Conservation (phyloP, 1,284 basidiomycete species). For the Leccinum angustisporum region DNA sequence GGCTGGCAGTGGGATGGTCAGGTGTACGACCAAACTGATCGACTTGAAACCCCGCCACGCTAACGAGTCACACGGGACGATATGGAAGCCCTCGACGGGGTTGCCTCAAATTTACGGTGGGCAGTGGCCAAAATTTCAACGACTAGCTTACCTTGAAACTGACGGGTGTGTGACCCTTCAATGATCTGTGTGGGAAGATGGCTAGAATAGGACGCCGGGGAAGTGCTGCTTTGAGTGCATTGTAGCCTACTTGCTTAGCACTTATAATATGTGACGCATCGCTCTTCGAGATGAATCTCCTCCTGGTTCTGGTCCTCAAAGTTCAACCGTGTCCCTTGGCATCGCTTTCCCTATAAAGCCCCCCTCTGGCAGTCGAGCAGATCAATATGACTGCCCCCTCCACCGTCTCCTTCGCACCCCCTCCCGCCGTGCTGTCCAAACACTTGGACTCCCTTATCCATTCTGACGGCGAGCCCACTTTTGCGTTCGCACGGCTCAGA, state of each 20-base stretch:
- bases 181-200: not conserved
- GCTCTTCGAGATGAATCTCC: not conserved
- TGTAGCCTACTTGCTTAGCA: not conserved
- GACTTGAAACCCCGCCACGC: not conserved
- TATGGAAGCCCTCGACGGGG: not conserved
- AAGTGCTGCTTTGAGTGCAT: not conserved
- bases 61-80: not conserved
- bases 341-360: slow-evolving; percentile 6
- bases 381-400: slow-evolving; percentile 8
- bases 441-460: slow-evolving; percentile 6
- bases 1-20: not conserved
- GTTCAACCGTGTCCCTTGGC: not conserved
- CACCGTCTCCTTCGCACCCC: slow-evolving; percentile 26
- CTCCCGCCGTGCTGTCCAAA: slow-evolving; percentile 14
- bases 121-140: too few species aligned
- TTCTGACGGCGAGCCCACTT: slow-evolving; percentile 23
- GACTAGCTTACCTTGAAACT: not conserved
- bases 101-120: not conserved
- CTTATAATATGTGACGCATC: not conserved
- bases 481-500: slow-evolving; percentile 50
- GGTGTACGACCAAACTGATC: not conserved
- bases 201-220: not conserved
- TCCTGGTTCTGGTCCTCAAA: not conserved
- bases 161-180: not conserved
- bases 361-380: not conserved